phyloP scores from a whole-genome alignment of 768 basidiomycete species.

The Mycena floridula region DNA sequence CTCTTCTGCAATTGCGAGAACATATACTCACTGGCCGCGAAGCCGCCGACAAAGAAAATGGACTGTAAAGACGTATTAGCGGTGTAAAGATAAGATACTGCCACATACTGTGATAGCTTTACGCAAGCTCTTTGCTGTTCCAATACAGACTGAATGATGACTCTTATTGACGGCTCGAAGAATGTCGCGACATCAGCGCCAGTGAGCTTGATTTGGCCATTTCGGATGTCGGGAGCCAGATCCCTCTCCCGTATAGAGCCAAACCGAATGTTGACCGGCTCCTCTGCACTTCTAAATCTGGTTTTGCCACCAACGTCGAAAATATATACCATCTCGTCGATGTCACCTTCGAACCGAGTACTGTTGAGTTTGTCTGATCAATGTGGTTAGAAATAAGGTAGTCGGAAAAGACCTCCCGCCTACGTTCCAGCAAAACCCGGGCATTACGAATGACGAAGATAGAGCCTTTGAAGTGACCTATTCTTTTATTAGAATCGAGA shows the following conservation, averaged over 20 bases:
- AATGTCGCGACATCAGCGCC: conserved; percentile 18
- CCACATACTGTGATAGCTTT: conserved; percentile 23
- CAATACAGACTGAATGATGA: conserved; percentile 28
- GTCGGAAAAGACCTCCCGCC: neutral
- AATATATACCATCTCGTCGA: conserved; percentile 26
- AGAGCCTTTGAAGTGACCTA: conserved; percentile 36
- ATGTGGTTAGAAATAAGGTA: neutral
- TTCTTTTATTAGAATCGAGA: neutral
- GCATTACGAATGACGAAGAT: conserved; percentile 31
- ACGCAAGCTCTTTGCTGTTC: conserved; percentile 12
- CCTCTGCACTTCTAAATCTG: conserved; percentile 32
- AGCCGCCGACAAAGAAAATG: conserved; percentile 28
- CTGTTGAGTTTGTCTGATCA: conserved; percentile 8
- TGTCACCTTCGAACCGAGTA: conserved; percentile 7
- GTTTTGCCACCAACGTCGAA: conserved; percentile 36
- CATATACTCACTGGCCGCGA: conserved; percentile 45
- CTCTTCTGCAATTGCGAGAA: conserved; percentile 32
- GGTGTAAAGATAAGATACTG: neutral
- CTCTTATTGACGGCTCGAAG: conserved; percentile 37
- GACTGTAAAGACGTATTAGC: neutral
- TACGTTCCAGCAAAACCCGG: conserved; percentile 23
- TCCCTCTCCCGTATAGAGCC: conserved; percentile 35
- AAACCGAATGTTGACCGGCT: conserved; percentile 34
- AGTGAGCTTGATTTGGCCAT: conserved; percentile 31
- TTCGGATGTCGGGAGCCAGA: conserved; percentile 27